Evolutionary conservation across 2,329 filamentous ascomycete genomes (phyloP), one percentile per base, ranked within the genome.

Genomic region (Venturia nashicola): DNA sequence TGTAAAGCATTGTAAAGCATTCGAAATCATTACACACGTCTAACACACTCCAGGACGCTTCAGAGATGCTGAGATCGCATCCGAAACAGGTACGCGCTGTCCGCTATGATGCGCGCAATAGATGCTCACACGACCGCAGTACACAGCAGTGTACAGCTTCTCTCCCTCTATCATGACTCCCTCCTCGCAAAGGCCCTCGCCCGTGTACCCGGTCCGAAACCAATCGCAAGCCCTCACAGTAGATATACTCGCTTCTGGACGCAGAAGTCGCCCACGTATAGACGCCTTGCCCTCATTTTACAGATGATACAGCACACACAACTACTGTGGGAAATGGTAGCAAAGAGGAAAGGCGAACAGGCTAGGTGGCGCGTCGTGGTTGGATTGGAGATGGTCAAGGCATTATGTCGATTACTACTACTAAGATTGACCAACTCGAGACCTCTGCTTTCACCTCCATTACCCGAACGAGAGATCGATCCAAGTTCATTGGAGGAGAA

Each of bases 301-400:
- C 91, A 96, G 73, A 88, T 96, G 77, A 89, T 97, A 34, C 89
- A 94, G 69, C 97, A 97, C 72, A 96, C 92, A 0, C 91, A 99
- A 76, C 80, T 99, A 39, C 78, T 99, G n/a, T 94, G 93, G 83
- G 94, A 99, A 74, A 99, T 99, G 94, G 85, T 89, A 36, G 92
- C 92, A 36, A 95, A 96, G 76, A 83, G 93, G 60, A 86, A 86
- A 67, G 89, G 90, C 20, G 91, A 95, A 74, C 86, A 83, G 70
- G 77, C 87, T 34, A 85, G 91, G 39, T 99, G 94, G 94, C 86
- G 90, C 61, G 85, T 95, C 0, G 85, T 97, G 6, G 86, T 97
- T 12, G 72, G 95, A 3, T 79, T 99, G 27, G 94, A 99, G 76
- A 82, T 85, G 0, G 79, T 94, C 71, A 97, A 97, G 76, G 92